phyloP scores from a whole-genome alignment of 352 stramenopile species.

The Phytophthora uliginosa region DNA sequence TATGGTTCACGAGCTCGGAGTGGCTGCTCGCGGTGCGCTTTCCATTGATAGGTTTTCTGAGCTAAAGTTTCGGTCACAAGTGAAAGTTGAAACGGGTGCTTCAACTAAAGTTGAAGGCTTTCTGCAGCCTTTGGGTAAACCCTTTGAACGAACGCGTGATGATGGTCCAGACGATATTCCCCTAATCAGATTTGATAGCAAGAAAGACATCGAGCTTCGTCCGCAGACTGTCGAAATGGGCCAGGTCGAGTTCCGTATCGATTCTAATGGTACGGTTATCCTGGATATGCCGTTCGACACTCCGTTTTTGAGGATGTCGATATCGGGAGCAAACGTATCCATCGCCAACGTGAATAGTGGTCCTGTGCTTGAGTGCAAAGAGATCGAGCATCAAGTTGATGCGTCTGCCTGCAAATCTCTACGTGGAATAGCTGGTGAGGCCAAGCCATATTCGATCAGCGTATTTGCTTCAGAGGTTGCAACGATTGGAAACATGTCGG shows the following conservation, averaged over 20 bases:
- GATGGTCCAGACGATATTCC: slow-evolving; percentile 20
- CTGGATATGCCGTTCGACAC: slow-evolving; percentile 73
- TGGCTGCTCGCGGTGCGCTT: slow-evolving; percentile 40
- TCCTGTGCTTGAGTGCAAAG: slow-evolving; percentile 50
- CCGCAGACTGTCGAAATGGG: slow-evolving; percentile 65
- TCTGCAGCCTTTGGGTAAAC: slow-evolving; percentile 46
- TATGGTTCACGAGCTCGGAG: slow-evolving; percentile 48
- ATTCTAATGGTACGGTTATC: slow-evolving; percentile 37
- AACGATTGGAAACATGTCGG: slow-evolving; percentile 57
- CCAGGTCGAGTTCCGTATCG: slow-evolving; percentile 42
- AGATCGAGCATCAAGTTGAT: slow-evolving; percentile 55
- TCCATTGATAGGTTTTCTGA: slow-evolving; percentile 78
- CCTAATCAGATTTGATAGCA: slow-evolving; percentile 44
- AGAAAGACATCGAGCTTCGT: slow-evolving; percentile 50
- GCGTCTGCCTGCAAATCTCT: slow-evolving; percentile 47
- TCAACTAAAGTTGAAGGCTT: slow-evolving; percentile 56
- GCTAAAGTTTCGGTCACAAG: slow-evolving; percentile 59
- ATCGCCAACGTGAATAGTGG: slow-evolving; percentile 58
- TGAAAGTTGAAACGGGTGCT: slow-evolving; percentile 43
- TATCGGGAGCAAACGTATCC: slow-evolving; percentile 57
- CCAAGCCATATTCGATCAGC: slow-evolving; percentile 50
- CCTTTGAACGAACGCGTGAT: slow-evolving; percentile 3
- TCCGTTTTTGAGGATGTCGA: slow-evolving; percentile 55
- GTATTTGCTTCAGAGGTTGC: slow-evolving; percentile 55
- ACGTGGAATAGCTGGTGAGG: slow-evolving; percentile 7